Evolutionary conservation across 1,139 yeast species (phyloP).

Genomic region (Debaryomycetaceae sp.): DNA sequence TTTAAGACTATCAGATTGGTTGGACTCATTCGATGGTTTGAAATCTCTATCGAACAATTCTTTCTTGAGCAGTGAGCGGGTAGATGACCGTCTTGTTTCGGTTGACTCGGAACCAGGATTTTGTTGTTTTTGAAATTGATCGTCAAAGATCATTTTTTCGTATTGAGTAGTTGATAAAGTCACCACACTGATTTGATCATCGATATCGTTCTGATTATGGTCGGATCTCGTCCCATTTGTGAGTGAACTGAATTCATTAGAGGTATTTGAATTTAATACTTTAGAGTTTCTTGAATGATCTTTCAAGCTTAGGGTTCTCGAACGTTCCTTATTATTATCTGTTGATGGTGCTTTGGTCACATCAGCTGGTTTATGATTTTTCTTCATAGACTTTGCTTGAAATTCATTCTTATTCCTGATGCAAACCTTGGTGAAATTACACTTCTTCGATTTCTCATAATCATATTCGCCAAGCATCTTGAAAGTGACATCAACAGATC

Average conservation of each 20-base stretch:
- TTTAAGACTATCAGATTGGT: not conserved
- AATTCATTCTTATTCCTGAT: constrained; percentile 17
- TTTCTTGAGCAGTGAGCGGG: not conserved
- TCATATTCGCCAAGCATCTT: constrained; percentile 73
- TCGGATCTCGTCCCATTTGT: not conserved
- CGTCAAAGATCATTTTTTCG: constrained; percentile 50
- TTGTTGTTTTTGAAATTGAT: constrained; percentile 42
- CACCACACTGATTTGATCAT: constrained; percentile 34
- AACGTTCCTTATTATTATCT: not conserved
- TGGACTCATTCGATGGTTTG: not conserved
- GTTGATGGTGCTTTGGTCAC: not conserved
- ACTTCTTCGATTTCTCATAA: constrained; percentile 31
- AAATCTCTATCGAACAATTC: not conserved
- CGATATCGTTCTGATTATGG: not conserved
- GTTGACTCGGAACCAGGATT: constrained; percentile 22
- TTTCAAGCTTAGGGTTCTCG: not conserved
- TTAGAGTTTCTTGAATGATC: not conserved
- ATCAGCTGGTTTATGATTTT: constrained; percentile 26
- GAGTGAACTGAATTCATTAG: not conserved
- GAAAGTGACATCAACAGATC: constrained; percentile 67
- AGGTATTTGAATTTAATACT: not conserved
- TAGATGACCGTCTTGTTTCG: constrained; percentile 4
- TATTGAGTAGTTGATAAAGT: constrained; percentile 53
- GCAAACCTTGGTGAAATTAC: constrained; percentile 28
- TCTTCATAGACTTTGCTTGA: constrained; percentile 7